Base-by-base conservation (phyloP, 164 flowering plant genomes). In the Vitis rupestris region DNA sequence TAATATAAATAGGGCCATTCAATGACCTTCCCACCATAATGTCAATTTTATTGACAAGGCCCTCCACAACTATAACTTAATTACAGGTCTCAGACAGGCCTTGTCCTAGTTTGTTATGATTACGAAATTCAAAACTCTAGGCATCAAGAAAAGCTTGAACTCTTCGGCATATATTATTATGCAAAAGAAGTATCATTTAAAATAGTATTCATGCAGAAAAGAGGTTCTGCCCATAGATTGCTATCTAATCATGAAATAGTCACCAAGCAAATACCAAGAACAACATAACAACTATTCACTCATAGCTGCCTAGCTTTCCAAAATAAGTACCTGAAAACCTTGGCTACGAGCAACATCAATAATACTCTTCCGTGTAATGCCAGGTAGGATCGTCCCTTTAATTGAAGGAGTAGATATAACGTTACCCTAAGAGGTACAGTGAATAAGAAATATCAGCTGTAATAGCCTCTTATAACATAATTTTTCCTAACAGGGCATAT, bases 291-390 rank as follows among this genome's bases (percentile, higher is more conserved):
- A 4, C n/a, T 2, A 27, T 59, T 8, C 9, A 59, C 5, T 10
- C 2, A 10, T 44, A 65, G 49, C 12, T n/a, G 31, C 47, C 51
- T 23, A 0, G 27, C 27, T 0, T 23, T 23, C 29, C 13, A 53
- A 54, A 37, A 54, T 19, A 31, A 13, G 17, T 80, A 93, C 98
- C 99, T 89, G 83, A 68, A 85, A 91, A 9, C 98, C 98, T 76
- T 77, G 88, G 75, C 79, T 87, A 19, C 81, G 79, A 69, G 92
- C 97, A 78, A 95, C 93, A 77, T 93, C 98, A 77, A 95, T 89
- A 74, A 95, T 86, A 76, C 99, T 95, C 81, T 95, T 91, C 67
- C 99, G 71, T 0, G 99, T 95, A 68, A 93, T 91, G 67, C 99
- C 99, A 65, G 99, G 98, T 37, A 93, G 84, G 68, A 95, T 95